Evolutionary conservation across 78 protist species (phyloP).

Genomic region (Speleostelium caveatum): DNA sequence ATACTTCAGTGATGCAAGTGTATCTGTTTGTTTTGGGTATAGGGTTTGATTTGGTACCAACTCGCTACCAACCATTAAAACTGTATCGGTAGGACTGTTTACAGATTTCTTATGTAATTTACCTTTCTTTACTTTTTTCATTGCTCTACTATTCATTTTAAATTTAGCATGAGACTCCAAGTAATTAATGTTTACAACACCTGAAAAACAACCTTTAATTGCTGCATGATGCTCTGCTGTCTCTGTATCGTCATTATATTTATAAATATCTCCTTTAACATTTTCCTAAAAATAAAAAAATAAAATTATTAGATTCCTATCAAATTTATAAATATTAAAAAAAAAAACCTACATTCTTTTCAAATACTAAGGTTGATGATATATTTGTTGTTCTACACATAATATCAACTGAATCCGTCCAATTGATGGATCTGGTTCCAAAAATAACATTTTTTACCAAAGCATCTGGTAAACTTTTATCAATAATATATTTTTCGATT

Average conservation of each 20-base stretch:
- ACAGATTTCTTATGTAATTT: constrained; percentile 3
- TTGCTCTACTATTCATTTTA: constrained; percentile 4
- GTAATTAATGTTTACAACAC: constrained; percentile 57
- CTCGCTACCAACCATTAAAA: constrained; percentile 24
- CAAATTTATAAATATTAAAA: neutral
- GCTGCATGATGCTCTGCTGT: constrained; percentile 39
- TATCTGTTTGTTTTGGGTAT: constrained; percentile 63
- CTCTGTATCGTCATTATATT: constrained; percentile 18
- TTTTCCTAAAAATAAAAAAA: constrained; percentile 20
- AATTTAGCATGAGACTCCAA: constrained; percentile 16
- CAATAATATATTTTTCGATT: constrained; percentile 46
- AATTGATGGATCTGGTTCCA: constrained; percentile 72
- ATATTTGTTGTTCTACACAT: constrained; percentile 73
- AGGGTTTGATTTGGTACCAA: constrained; percentile 53
- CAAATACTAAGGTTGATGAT: constrained; percentile 49
- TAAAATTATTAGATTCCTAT: neutral
- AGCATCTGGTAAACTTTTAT: constrained; percentile 71
- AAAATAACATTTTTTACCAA: constrained; percentile 73
- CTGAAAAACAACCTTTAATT: constrained; percentile 37
- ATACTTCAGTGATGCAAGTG: constrained; percentile 40
- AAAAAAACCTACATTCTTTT: constrained; percentile 18
- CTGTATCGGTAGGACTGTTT: constrained; percentile 42
- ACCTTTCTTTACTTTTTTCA: constrained; percentile 19
- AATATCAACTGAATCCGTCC: constrained; percentile 74
- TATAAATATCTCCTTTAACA: constrained; percentile 61